Conservation (phyloP, 306 rosid genomes). For the Trifolium pratense region DNA sequence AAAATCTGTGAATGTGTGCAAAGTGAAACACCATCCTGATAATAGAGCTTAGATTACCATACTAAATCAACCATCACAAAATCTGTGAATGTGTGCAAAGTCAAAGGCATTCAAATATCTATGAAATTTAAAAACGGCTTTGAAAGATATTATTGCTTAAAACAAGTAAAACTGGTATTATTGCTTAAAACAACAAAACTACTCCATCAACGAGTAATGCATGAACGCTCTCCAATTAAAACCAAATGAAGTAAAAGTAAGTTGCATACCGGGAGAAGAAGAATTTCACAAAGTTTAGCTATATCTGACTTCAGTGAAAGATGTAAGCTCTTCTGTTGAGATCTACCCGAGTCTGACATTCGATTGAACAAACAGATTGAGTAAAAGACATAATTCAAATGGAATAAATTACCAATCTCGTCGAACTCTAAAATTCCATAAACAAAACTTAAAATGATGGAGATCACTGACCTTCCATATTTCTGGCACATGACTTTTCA, state of each 20-base stretch:
- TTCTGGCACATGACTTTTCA: constrained; percentile 46
- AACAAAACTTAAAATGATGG: not conserved
- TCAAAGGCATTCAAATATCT: constrained; percentile 1
- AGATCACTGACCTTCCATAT: constrained; percentile 63
- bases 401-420: too few species aligned
- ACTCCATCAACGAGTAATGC: too few species aligned
- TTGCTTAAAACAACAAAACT: too few species aligned
- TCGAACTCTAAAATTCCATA: constrained; percentile 18
- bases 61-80: not conserved
- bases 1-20: too few species aligned
- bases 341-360: not conserved
- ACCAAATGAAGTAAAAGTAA: constrained; percentile 15
- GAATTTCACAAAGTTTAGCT: constrained; percentile 49
- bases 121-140: not conserved
- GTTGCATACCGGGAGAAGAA: constrained; percentile 50
- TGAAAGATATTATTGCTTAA: not conserved
- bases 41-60: constrained; percentile 4
- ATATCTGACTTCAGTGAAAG: constrained; percentile 50
- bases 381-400: too few species aligned
- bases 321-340: constrained; percentile 48
- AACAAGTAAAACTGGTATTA: constrained; percentile 3
- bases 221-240: not conserved
- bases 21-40: too few species aligned
- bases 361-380: too few species aligned
- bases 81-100: too few species aligned